A percentile compares a stretch with the other conserved stretches of the same genome.
phyloP scores from a whole-genome alignment of 148 eudicot species.

The Hydrangea macrophylla region DNA sequence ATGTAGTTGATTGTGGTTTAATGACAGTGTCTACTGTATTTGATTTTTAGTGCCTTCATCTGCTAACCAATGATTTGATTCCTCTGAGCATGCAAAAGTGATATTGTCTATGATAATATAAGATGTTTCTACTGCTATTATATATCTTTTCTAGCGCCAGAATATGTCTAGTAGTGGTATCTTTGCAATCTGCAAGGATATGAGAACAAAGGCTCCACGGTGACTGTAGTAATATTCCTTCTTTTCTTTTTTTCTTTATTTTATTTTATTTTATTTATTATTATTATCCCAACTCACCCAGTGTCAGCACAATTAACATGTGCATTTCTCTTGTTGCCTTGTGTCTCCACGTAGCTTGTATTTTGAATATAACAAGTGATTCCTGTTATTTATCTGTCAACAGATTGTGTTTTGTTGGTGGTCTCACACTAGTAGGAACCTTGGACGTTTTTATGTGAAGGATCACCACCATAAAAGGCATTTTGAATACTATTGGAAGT shows the following conservation, averaged over 20 bases:
- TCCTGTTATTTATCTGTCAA: too few species aligned
- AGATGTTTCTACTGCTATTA: not conserved
- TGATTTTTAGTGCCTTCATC: slow-evolving; percentile 1
- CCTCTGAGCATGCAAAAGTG: not conserved
- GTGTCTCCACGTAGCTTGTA: too few species aligned
- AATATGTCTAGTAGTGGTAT: not conserved
- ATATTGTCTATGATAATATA: not conserved
- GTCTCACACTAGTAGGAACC: too few species aligned
- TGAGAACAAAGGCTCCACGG: not conserved
- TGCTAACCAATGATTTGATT: not conserved
- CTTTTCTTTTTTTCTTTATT: not conserved
- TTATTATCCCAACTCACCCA: too few species aligned
- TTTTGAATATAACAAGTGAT: too few species aligned
- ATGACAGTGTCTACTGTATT: not conserved
- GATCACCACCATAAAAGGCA: not conserved
- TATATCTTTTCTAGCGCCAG: not conserved
- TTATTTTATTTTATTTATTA: too few species aligned
- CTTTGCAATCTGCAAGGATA: not conserved
- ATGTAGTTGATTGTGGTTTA: not conserved
- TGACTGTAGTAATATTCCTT: not conserved
- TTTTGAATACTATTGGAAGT: not conserved
- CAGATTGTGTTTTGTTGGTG: too few species aligned
- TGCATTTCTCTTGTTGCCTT: too few species aligned
- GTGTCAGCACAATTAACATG: too few species aligned
- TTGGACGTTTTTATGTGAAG: not conserved